Evolutionary conservation across 371 early-diverging fungal genomes (phyloP), one percentile per base, ranked within the genome.

Genomic region (Mucor piriformis): DNA sequence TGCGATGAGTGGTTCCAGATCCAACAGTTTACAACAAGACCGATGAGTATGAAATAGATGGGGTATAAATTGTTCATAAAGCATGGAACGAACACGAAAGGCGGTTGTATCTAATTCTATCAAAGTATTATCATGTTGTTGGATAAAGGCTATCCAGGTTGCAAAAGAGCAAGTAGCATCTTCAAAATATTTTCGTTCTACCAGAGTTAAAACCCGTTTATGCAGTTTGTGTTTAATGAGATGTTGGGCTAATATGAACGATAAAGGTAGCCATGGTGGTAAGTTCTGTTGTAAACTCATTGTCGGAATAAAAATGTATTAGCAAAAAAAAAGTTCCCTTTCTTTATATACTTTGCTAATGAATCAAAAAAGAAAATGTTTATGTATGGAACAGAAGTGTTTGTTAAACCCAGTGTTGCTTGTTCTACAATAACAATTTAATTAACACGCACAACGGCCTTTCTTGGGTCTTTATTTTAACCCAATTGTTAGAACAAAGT

Each of bases 31-130:
- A 58, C 81, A 74, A 55, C 84, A 72, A 21, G 60, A 46, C 55
- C 68, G 46, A 47, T 77, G 67, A 48, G 76, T 57, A 11, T 68
- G 59, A 54, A 73, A 83, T 59, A 89, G 24, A 57, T 72, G 67
- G n/a, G 88, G 76, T 35, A 86, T 72, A 53, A 85, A 66, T 57
- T 90, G 88, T 64, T 92, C 92, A 66, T 85, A 88, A 6, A 92
- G 80, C 79, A 88, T 85, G 18, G 87, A 69, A 46, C 92, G 82
- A 27, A 85, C 84, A 50, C 90, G 83, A 62, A 86, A 83, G 11
- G 83, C 82, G 3, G 87, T 50, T 6, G 63, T 62, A 6, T 58
- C 57, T 20, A 63, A 42, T 42, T 69, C 66, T 32, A 25, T 38
- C n/a, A 51, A 50, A n/a, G 32, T 40, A 12, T 54, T 51, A n/a